Base-by-base conservation (phyloP, 176 grass and related monocot species). In the Chloris gayana region DNA sequence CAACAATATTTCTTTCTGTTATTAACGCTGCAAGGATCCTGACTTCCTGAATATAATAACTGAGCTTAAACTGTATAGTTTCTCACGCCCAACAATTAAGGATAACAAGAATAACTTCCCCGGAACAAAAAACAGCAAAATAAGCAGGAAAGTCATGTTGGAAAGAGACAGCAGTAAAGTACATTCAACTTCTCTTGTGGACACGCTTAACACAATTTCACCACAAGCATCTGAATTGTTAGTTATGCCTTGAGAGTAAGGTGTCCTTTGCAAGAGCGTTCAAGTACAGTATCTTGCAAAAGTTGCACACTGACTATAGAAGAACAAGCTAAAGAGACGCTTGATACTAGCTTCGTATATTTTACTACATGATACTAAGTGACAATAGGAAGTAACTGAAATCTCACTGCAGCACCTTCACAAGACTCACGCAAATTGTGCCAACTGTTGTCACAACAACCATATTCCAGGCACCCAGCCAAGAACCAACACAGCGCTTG, bases 141-240 rank as follows among this genome's bases (percentile, higher is more conserved):
- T 7, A 49, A 49, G 13, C 4, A 13, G 7, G 6, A 62, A 72
- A 4, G 39, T 61, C 13, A 51, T 34, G 18, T 59, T 59, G 21
- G 26, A 60, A 70, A 44, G 37, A 9, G 3, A 18, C 27, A 1
- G 8, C 22, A 7, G 14, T 11, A 1, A 84, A 83, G 35, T 47
- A 34, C 74, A 47, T 29, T 21, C 5, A 58, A 72, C 22, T 72
- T 63, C 18, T 15, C 8, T 45, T 46, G 53, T 57, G n/a, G 12
- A 60, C 6, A 31, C 14, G 38, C 17, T 37, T 46, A 26, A 70
- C 53, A 70, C 15, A 32, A 31, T 54, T 54, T 54, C 51, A 54
- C 21, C 67, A 33, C 53, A 44, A 27, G 42, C 66, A 22, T 82
- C 32, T 72, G 27, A 65, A 65, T 70, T 46, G 54, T 57, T 22